Conservation (phyloP, 1,139 yeast genomes). For the Geotrichum citri-aurantii region DNA sequence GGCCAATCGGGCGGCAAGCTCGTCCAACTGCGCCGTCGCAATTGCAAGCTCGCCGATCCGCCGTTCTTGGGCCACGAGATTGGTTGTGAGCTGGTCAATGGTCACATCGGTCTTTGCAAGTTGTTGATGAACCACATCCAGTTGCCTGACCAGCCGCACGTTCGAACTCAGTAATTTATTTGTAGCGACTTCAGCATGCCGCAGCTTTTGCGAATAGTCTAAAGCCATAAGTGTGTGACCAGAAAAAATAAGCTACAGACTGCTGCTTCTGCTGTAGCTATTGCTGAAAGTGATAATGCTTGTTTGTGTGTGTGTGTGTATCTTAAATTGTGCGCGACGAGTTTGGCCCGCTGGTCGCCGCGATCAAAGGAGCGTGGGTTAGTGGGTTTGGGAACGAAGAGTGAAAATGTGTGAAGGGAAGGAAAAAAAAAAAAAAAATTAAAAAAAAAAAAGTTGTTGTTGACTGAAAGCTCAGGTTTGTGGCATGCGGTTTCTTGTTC, state of each 20-base stretch:
- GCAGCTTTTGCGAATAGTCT: not conserved
- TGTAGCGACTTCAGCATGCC: conserved; percentile 17
- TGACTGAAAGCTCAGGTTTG: not conserved
- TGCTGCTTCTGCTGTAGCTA: not conserved
- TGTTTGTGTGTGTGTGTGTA: not conserved
- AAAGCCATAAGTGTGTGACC: not conserved
- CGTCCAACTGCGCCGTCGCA: conserved; percentile 20
- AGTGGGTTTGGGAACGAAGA: not conserved
- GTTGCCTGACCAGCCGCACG: conserved; percentile 23
- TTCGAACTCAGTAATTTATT: conserved; percentile 21
- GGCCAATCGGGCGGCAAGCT: conserved; percentile 20
- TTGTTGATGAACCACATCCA: conserved; percentile 19
- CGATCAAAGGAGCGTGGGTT: not conserved
- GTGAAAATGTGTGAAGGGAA: not conserved
- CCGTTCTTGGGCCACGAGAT: not conserved
- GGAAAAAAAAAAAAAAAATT: not conserved
- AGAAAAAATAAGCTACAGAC: not conserved
- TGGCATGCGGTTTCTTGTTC: not conserved
- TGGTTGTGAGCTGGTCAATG: conserved; percentile 1
- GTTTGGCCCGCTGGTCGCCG: not conserved
- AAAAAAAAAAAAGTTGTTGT: too few relatives aligned
- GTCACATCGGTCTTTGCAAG: conserved; percentile 13
- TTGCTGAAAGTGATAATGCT: too few relatives aligned
- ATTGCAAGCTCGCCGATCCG: not conserved
- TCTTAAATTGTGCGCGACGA: not conserved